Base-by-base conservation (phyloP, 1,139 yeast genomes). In the Debaryomyces singareniensis region DNA sequence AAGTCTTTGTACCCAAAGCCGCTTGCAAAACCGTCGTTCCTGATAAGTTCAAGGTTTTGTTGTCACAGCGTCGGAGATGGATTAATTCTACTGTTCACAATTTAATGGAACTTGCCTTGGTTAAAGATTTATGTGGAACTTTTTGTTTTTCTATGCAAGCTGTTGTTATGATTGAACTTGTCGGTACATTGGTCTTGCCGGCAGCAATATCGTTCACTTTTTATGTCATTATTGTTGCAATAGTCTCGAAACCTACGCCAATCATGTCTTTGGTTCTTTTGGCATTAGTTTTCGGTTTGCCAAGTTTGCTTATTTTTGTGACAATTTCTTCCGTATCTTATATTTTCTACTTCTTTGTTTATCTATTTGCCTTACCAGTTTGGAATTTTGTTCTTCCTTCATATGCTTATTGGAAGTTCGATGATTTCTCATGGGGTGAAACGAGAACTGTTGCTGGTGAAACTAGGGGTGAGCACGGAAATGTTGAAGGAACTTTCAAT, bases 341-440 rank as follows among this genome's bases (percentile, higher is more conserved):
- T 50, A 49, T 91, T 29, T 36, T 79, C 16, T 91, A 96, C 85
- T 85, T 89, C 80, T 34, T 78, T 25, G 70, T 87, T 38, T 91
- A 91, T 51, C 57, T 91, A 25, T 1, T 78, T 25, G 94, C 97
- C 0, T 71, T 91, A 39, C 97, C 97, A 20, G 69, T 91, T 38
- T 91, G 98, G 98, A 91, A 91, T 55, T 84, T 91, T 51, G 80
- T 89, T 4, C 67, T 91, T 33, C 98, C 98, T 3, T 54, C 76
- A 30, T 85, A 91, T 57, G 86, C 97, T 0, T 91, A 56, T 47
- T 91, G 98, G 98, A 89, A 89, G 56, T 91, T 91, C 58, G 98
- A 91, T 56, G 98, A 91, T 56, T 91, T 91, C 61, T 78, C 91
- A 47, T 91, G 98, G 98, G 98, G 98, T 55, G 97, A 89, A 42